Base-by-base conservation (phyloP, 768 basidiomycete genomes). In the Hydnum rufescens region DNA sequence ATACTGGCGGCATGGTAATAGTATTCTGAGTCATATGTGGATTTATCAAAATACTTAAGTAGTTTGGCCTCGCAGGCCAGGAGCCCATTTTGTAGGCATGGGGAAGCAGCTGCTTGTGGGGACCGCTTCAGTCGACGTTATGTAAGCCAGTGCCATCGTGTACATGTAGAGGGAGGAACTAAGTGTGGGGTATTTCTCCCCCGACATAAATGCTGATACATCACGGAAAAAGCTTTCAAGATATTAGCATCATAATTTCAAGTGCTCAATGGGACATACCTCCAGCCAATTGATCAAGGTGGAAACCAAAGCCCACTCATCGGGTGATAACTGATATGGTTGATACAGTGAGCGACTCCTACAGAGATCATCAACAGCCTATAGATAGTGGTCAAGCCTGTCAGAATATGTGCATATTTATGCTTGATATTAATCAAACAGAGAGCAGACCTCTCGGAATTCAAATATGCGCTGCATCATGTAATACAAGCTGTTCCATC, bases 31-130 rank as follows among this genome's bases (percentile, higher is more conserved):
- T 51, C 31, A 23, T 19, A 19, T 51, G 51, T 42, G 23, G 51
- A 32, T 22, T 42, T 51, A 39, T 51, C 51, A 42, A 36, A 51
- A 8, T n/a, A 51, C 22, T 51, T 51, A 5, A 25, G 6, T 4
- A 51, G 51, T 39, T 51, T 51, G 6, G 23, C 51, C 22, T 51
- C 23, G 22, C 32, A 32, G 4, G 51, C 51, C 5, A 18, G 23
- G 22, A 51, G 30, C 5, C 51, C 31, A 23, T 19, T 23, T 6
- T 42, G 48, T n/a, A 51, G 30, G 5, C 18, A 22, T 13, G 3
- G 51, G 3, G 29, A 39, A 32, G 51, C n/a, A n/a, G n/a, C n/a
- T 36, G 5, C 3, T 51, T 25, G 22, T 16, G 25, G 31, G 26
- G 13, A 47, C 8, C 44, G 8, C 44, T 47, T 26, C 8, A 8